phyloP scores from a whole-genome alignment of 805 yeast species.

The Yamadazyma sp. region DNA sequence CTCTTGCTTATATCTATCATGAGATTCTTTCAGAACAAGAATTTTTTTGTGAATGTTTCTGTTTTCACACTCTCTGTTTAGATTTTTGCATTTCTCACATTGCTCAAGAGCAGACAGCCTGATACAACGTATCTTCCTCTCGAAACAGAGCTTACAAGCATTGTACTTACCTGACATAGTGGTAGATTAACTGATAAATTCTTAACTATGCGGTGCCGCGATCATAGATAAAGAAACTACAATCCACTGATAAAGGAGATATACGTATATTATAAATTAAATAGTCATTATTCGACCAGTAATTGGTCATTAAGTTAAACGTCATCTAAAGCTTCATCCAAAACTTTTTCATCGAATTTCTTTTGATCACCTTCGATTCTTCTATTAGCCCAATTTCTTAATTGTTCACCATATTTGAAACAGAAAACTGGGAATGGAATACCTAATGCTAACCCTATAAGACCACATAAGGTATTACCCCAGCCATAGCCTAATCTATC shows the following conservation, averaged over 20 bases:
- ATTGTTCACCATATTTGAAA: conserved; percentile 32
- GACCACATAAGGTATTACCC: conserved; percentile 40
- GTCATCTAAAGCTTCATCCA: conserved; percentile 3
- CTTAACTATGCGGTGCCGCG: too few relatives aligned
- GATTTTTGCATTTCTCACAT: not conserved
- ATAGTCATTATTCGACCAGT: not conserved
- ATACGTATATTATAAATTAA: not conserved
- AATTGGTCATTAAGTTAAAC: conserved; percentile 1
- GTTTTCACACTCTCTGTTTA: not conserved
- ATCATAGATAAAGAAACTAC: too few relatives aligned
- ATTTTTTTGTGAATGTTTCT: not conserved
- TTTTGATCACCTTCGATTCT: conserved; percentile 47
- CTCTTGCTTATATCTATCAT: not conserved
- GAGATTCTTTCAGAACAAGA: not conserved
- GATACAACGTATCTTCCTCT: not conserved
- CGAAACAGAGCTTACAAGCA: not conserved
- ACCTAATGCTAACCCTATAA: conserved; percentile 31
- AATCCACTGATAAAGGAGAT: too few relatives aligned
- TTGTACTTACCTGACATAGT: too few relatives aligned
- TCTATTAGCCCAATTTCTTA: conserved; percentile 47
- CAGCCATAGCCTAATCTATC: conserved; percentile 34
- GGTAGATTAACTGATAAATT: too few relatives aligned
- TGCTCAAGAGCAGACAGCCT: not conserved
- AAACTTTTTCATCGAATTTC: conserved; percentile 13
- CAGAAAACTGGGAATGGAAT: conserved; percentile 38